Conservation (phyloP, 2,329 filamentous ascomycete species). For the Colletotrichum coccodes region DNA sequence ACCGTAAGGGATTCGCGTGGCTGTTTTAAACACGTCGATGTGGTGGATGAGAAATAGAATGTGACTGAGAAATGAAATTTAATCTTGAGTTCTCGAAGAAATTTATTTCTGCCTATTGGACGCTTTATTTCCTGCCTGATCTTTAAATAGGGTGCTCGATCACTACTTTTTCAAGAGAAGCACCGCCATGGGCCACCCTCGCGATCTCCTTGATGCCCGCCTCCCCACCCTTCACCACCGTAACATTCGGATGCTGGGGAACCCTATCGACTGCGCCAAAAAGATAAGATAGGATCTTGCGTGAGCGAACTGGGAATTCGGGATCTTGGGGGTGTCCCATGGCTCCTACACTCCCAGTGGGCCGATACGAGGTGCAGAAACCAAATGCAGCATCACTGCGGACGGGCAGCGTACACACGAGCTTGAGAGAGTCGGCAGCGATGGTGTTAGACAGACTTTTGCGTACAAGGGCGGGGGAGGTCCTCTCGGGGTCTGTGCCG, state of each 20-base stretch:
- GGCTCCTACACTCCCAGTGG: neutral
- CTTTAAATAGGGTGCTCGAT: constrained; percentile 10
- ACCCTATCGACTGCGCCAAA: neutral
- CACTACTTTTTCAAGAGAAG: constrained; percentile 11
- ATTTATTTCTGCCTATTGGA: too few species aligned
- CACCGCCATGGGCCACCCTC: neutral
- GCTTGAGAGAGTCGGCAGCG: neutral
- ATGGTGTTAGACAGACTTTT: neutral
- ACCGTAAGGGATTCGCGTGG: constrained; percentile 11
- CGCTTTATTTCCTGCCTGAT: too few species aligned
- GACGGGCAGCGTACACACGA: constrained; percentile 12
- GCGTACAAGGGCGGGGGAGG: neutral
- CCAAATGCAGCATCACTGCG: neutral
- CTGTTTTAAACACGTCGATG: too few species aligned
- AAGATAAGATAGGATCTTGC: neutral
- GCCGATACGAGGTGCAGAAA: constrained; percentile 10
- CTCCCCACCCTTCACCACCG: constrained; percentile 1
- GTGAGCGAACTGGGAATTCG: neutral
- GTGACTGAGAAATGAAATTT: too few species aligned
- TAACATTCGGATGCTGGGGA: constrained; percentile 9
- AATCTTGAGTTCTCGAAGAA: too few species aligned
- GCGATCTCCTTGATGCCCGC: neutral
- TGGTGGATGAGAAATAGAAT: too few species aligned
- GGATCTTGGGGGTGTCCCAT: constrained; percentile 11
- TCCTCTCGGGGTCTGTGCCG: neutral